Conservation (phyloP, 2,329 filamentous ascomycete species). For the Xylariaceae sp. region DNA sequence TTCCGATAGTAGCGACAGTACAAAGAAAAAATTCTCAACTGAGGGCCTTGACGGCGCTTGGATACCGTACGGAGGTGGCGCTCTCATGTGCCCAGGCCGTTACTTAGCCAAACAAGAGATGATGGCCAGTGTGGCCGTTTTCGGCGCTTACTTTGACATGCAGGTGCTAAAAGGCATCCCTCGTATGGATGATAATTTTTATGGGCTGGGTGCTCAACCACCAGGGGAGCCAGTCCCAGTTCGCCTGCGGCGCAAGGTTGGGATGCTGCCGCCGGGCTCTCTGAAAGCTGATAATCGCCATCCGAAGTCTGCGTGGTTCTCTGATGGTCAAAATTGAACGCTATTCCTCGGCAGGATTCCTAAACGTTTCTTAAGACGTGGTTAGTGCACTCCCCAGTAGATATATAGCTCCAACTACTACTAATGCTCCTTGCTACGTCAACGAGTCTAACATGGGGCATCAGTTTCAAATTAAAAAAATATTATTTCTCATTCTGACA, state of each 20-base stretch:
- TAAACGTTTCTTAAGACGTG: too few relatives aligned
- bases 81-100: conserved; percentile 29
- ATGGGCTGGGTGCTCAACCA: conserved; percentile 12
- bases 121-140: conserved; percentile 17
- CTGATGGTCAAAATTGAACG: too few relatives aligned
- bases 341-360: too few relatives aligned
- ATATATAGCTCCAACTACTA: too few relatives aligned
- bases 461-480: too few relatives aligned
- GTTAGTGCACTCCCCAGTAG: too few relatives aligned
- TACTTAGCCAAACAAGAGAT: conserved; percentile 28
- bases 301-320: too few relatives aligned
- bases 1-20: background rate
- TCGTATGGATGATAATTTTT: conserved; percentile 11
- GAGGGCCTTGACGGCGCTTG: conserved; percentile 26
- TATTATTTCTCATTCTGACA: too few relatives aligned
- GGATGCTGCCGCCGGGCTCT: background rate
- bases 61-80: conserved; percentile 28
- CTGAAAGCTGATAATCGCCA: too few relatives aligned
- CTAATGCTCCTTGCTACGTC: too few relatives aligned
- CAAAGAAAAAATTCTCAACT: conserved; percentile 1
- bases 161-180: conserved; percentile 5
- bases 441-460: too few relatives aligned
- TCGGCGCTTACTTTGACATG: conserved; percentile 16
- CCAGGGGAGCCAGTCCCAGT: conserved; percentile 11
- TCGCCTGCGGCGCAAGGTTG: conserved; percentile 13